phyloP scores from a whole-genome alignment of 306 rosid genomes.

The Benincasa hispida region DNA sequence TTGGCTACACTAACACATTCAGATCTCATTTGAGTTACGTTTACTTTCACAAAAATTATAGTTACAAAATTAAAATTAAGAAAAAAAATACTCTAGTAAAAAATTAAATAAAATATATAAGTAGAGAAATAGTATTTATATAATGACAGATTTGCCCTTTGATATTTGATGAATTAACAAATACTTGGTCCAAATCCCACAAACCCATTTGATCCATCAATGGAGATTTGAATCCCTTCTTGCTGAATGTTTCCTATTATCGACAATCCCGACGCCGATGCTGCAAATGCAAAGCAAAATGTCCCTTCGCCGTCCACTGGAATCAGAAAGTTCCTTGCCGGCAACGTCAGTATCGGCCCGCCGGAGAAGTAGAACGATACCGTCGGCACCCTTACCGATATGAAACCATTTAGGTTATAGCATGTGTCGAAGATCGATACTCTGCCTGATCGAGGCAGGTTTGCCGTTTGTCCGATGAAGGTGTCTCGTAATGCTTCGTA shows the following conservation, averaged over 20 bases:
- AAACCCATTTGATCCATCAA: constrained; percentile 74
- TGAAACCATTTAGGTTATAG: constrained; percentile 52
- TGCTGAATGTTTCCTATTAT: constrained; percentile 86
- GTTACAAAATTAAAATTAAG: too few species aligned
- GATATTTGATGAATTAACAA: constrained; percentile 25
- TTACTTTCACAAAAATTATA: too few species aligned
- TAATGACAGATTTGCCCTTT: not conserved
- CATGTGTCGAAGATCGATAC: constrained; percentile 82
- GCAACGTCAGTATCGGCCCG: constrained; percentile 67
- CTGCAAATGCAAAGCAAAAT: constrained; percentile 74
- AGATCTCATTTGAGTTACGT: too few species aligned
- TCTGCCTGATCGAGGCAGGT: constrained; percentile 44
- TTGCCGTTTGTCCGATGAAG: constrained; percentile 44
- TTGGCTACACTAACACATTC: too few species aligned
- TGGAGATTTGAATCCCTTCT: constrained; percentile 74
- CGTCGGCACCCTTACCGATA: constrained; percentile 79
- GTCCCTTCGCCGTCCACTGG: constrained; percentile 60
- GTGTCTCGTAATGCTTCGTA: constrained; percentile 50
- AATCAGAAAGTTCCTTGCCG: constrained; percentile 60
- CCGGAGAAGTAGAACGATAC: constrained; percentile 69
- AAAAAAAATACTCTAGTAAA: too few species aligned
- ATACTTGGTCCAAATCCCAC: constrained; percentile 81
- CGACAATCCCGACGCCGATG: constrained; percentile 38
- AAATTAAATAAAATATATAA: not conserved
- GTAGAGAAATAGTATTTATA: not conserved